Evolutionary conservation across 495 filamentous ascomycete genomes (phyloP).

Genomic region (Pyrenopolyporus hunteri): DNA sequence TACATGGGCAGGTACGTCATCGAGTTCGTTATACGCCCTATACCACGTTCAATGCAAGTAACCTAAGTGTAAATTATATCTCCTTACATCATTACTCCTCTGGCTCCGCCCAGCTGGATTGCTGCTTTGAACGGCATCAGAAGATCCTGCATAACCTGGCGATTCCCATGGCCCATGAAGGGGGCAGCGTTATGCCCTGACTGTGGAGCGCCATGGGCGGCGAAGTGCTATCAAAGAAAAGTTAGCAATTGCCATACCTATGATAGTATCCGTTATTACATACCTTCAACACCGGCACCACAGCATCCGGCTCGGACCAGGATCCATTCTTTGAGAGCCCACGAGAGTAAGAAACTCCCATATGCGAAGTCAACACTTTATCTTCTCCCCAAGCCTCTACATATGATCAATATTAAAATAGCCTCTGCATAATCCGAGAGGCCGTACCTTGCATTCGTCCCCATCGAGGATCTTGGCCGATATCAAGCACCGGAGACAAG

Average conservation of each 20-base stretch:
- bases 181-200: slow-evolving; percentile 49
- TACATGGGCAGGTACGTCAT: slow-evolving; percentile 46
- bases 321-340: slow-evolving; percentile 50
- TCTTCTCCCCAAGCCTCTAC: slow-evolving; percentile 54
- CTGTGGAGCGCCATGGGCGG: slow-evolving; percentile 47
- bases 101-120: slow-evolving; percentile 48
- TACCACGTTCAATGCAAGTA: not conserved
- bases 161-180: slow-evolving; percentile 46
- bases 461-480: slow-evolving; percentile 51
- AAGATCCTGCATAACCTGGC: slow-evolving; percentile 48
- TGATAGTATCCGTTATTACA: not conserved
- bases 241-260: not conserved
- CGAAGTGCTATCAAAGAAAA: slow-evolving; percentile 45
- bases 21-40: slow-evolving; percentile 50
- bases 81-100: slow-evolving; percentile 51
- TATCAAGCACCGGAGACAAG: slow-evolving; percentile 51
- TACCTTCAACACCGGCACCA: slow-evolving; percentile 48
- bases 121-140: slow-evolving; percentile 49
- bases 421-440: not conserved
- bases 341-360: slow-evolving; percentile 49
- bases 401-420: not conserved
- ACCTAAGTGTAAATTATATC: not conserved
- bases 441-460: slow-evolving; percentile 47
- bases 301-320: slow-evolving; percentile 46
- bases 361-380: slow-evolving; percentile 48